Percentiles rank a stretch among this genome's conserved stretches.
Conservation (phyloP, 176 grass and related monocot genomes). For the Oryza coarctata region DNA sequence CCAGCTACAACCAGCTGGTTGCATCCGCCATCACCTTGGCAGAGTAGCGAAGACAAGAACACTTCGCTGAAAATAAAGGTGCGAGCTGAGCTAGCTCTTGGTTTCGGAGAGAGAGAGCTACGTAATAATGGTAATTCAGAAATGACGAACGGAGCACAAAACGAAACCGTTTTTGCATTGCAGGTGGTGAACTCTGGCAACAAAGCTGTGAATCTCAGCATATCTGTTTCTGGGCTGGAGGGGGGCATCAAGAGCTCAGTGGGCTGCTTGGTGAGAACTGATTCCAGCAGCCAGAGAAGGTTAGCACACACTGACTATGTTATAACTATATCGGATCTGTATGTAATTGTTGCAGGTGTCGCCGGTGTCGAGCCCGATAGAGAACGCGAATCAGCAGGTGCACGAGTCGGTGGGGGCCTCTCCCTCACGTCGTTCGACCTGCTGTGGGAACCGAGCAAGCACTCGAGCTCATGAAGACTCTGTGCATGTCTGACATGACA, state of each 20-base stretch:
- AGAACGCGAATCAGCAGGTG: constrained; percentile 49
- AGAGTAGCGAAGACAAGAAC: constrained; percentile 45
- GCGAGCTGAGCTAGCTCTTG: background rate
- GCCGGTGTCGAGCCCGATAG: constrained; percentile 34
- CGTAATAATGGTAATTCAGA: background rate
- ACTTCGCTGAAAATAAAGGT: constrained; percentile 79
- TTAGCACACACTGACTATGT: constrained; percentile 11
- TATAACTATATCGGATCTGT: background rate
- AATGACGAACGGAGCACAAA: background rate
- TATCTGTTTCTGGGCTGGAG: constrained; percentile 43
- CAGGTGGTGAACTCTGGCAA: constrained; percentile 82
- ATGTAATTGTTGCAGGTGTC: constrained; percentile 44
- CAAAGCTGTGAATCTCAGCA: constrained; percentile 55
- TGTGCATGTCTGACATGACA: no score
- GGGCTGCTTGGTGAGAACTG: constrained; percentile 72
- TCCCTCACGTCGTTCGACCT: constrained; percentile 73
- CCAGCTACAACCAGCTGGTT: constrained; percentile 49
- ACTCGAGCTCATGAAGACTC: constrained; percentile 37
- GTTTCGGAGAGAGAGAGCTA: background rate
- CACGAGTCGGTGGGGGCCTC: constrained; percentile 38
- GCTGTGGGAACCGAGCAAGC: constrained; percentile 46
- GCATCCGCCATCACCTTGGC: constrained; percentile 71
- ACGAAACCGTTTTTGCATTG: background rate
- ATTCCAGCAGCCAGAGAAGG: constrained; percentile 64
- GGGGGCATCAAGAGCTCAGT: constrained; percentile 34